Percentiles rank a stretch among this genome's conserved stretches.
These are phyloP conservation scores for Alternaria sp. DNA, from an alignment of 2,329 filamentous ascomycete species.

Conservation along the genomic window DNA sequence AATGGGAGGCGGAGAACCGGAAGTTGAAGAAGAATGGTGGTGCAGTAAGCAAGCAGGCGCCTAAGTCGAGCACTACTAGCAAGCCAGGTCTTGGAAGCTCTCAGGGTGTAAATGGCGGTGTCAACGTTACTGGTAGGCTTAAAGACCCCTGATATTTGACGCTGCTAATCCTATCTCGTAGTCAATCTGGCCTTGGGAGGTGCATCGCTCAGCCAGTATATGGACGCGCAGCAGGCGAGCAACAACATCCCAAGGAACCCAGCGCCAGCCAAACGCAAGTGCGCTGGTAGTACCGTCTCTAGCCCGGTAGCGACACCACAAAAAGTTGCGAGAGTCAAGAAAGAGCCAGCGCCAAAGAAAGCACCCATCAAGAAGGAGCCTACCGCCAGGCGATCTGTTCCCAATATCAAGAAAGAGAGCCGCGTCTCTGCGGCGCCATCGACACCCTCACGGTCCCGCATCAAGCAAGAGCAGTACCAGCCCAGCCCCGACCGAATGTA, in stretches of 20 bases:
- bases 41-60: not conserved
- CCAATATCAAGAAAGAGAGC: not conserved
- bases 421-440: not conserved
- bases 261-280: conserved; percentile 9
- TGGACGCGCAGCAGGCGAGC: not conserved
- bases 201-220: not conserved
- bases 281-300: not conserved
- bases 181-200: conserved; percentile 9
- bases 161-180: not conserved
- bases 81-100: not conserved
- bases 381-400: not conserved
- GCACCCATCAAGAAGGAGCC: not conserved
- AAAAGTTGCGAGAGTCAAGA: conserved; percentile 7
- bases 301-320: not conserved
- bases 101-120: not conserved
- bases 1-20: conserved; percentile 60
- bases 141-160: too few relatives aligned
- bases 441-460: conserved; percentile 9
- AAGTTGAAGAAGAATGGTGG: conserved; percentile 51
- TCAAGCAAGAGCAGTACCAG: conserved; percentile 13
- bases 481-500: not conserved
- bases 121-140: conserved; percentile 21
- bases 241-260: not conserved
- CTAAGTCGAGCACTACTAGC: not conserved
- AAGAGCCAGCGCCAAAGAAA: not conserved